Evolutionary conservation across 306 rosid species (phyloP), one percentile per base, ranked within the genome.

Genomic region (Vicia faba): DNA sequence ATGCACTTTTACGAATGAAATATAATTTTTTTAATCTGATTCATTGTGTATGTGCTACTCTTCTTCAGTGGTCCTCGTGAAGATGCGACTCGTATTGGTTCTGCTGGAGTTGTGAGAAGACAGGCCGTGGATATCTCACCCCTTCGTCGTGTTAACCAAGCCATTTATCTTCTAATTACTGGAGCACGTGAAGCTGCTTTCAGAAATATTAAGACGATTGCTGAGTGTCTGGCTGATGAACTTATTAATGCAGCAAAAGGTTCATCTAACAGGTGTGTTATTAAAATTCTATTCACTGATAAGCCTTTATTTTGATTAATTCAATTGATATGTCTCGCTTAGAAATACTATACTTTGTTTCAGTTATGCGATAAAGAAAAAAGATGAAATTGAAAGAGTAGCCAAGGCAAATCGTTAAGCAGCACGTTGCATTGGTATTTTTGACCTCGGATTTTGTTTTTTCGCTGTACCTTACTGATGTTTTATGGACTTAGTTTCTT

Each of bases 41-140:
- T 0, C 36, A 3, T 46, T 14, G 0, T 38, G 1, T 33, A 26
- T 9, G 46, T 51, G 7, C 9, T 44, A 11, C 3, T 1, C 57
- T 8, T 31, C 4, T 60, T 19, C 40, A 86, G 91, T 75, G 91
- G 91, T 14, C 91, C 91, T 1, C 87, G 91, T 57, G 91, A 86
- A 73, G 90, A 85, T 70, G 90, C 90, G 10, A 83, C 90, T 4
- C 69, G 90, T 35, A 85, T 85, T 69, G 91, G 91, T 14, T 83
- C 87, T 57, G 91, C 91, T 67, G 91, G 91, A 20, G 91, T 86
- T 54, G 88, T 86, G 1, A 86, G 91, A 64, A 76, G 91, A 33
- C 91, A 86, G 49, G 91, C 91, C 18, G 91, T 86, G 13, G 91
- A 86, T 83, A 86, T 86, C 53, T 86, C 91, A 7, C 91, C 91